Percentiles rank a stretch among this genome's conserved stretches.
These are phyloP conservation scores for Plasmodium vinckei DNA, from an alignment of 169 alveolate genomes.

Conservation along the genomic window DNA sequence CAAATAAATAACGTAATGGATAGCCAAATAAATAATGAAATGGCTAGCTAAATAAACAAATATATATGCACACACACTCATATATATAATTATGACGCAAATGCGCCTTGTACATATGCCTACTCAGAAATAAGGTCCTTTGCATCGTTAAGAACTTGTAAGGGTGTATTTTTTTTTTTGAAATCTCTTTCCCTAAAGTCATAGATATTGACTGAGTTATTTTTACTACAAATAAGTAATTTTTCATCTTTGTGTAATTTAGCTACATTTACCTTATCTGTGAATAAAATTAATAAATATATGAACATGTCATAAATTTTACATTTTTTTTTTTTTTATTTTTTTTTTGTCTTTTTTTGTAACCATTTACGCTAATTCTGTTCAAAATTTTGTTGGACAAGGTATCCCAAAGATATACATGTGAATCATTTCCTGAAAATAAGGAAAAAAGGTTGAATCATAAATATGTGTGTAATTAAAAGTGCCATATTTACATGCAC, in stretches of 20 bases:
- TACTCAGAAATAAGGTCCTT: slow-evolving; percentile 59
- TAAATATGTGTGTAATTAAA: background rate
- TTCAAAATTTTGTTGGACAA: slow-evolving; percentile 63
- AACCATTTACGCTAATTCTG: slow-evolving; percentile 62
- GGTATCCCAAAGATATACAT: slow-evolving; percentile 60
- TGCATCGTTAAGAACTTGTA: slow-evolving; percentile 44
- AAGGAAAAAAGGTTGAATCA: background rate
- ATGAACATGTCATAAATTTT: background rate
- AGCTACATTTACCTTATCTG: slow-evolving; percentile 48
- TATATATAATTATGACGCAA: too few species aligned
- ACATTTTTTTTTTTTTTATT: background rate
- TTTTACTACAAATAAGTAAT: slow-evolving; percentile 50
- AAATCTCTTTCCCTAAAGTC: slow-evolving; percentile 68
- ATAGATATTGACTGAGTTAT: slow-evolving; percentile 34
- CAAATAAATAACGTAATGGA: background rate
- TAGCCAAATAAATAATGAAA: background rate
- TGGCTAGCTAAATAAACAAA: too few species aligned
- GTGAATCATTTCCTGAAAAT: slow-evolving; percentile 39
- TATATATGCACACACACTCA: too few species aligned
- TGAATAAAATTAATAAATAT: background rate
- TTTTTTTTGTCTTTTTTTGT: background rate
- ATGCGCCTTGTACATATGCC: too few species aligned
- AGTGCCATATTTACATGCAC: background rate
- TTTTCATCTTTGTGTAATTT: slow-evolving; percentile 40
- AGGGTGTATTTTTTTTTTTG: slow-evolving; percentile 60